Evolutionary conservation across 352 stramenopile genomes (phyloP), one percentile per base, ranked within the genome.

Genomic region (Phytopythium montanum): DNA sequence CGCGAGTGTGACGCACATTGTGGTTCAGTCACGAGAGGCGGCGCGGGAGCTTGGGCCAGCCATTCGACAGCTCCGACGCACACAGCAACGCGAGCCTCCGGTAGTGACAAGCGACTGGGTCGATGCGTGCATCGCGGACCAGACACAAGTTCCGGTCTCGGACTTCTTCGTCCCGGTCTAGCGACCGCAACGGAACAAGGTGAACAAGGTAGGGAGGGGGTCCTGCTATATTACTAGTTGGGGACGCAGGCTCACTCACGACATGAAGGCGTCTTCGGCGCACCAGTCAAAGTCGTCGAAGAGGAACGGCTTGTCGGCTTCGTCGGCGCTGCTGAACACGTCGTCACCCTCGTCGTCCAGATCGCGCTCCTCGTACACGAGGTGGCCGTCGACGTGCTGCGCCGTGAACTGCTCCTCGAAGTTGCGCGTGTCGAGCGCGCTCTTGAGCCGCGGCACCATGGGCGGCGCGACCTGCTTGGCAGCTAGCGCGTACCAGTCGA

Each of bases 261-360:
- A 54, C 42, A 87, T 79, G 36, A 85, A 66, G 45, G 68, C 80
- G 48, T 70, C 67, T 31, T 85, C 62, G 5, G 79, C 64, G 42
- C 82, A 90, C 80, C 82, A 92, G 65, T 92, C 78, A 70, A 92
- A 92, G 60, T 88, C 80, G 19, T 77, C 77, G 54, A 92, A 92
- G 56, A 75, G 72, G 57, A 73, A 76, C 45, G 50, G 44, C 38
- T 66, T 62, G 18, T 63, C 64, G 6, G 44, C 26, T 4, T 75
- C 59, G 44, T 73, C 66, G 2, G 34, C 33, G 26, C 36, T 26
- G 26, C 34, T 46, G 34, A 59, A 36, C 7, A 60, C 39, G 19
- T 74, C 59, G 26, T 70, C 36, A 5, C 18, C 34, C 13, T 44
- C 67, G n/a, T 61, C 61, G 26, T 61, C 33, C 41, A 54, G 56